A percentile compares a stretch with the other conserved stretches of the same genome.
Conservation (phyloP, 2,329 filamentous ascomycete genomes). For the Fusarium sarcochroum region DNA sequence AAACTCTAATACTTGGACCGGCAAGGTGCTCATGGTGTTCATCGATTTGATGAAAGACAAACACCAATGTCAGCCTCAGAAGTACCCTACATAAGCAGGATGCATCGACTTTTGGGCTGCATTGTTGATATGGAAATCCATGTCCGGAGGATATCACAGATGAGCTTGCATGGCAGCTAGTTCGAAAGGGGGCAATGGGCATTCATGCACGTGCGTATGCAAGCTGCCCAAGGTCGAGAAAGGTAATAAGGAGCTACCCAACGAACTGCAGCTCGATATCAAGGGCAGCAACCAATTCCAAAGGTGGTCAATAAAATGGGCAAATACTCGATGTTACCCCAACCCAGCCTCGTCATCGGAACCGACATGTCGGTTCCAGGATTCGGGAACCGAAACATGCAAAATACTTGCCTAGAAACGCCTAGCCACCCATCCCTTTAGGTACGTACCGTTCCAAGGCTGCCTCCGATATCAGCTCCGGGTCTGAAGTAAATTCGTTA, state of each 20-base stretch:
- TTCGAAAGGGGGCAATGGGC: background rate
- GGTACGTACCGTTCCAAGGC: background rate
- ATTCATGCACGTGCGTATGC: background rate
- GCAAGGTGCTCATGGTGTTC: background rate
- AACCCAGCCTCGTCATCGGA: constrained; percentile 17
- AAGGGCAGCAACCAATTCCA: background rate
- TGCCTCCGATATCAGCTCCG: constrained; percentile 8
- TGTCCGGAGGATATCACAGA: constrained; percentile 28
- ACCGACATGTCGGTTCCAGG: constrained; percentile 29
- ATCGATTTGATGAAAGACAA: background rate
- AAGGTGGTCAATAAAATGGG: background rate
- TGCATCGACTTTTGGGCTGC: background rate
- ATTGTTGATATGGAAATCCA: constrained; percentile 31
- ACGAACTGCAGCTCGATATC: constrained; percentile 9
- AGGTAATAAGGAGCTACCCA: background rate
- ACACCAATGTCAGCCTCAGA: background rate
- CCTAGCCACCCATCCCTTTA: background rate
- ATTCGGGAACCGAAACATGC: constrained; percentile 8
- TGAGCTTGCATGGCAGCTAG: constrained; percentile 13
- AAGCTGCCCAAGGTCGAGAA: background rate
- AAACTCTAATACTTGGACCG: no score
- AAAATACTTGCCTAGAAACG: constrained; percentile 27
- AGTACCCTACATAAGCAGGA: background rate
- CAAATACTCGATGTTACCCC: background rate
- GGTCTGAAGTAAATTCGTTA: background rate